These are phyloP conservation scores for Ganoderma lingzhi DNA, from an alignment of 1,284 basidiomycete genomes.

Conservation along the genomic window DNA sequence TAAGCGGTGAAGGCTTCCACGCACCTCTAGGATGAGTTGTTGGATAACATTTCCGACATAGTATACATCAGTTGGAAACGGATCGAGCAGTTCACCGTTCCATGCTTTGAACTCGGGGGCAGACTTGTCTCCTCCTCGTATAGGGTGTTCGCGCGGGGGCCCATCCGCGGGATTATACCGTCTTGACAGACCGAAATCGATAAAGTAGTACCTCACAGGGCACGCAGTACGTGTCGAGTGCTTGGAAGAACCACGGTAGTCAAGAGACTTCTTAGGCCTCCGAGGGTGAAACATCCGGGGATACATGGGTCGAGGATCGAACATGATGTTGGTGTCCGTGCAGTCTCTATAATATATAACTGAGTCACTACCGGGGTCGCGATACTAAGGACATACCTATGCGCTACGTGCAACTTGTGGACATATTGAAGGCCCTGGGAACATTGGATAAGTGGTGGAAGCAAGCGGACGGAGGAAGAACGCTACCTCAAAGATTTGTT, in stretches of 20 bases:
- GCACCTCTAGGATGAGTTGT: too few species aligned
- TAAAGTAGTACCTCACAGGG: constrained; percentile 41
- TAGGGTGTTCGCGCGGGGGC: constrained; percentile 10
- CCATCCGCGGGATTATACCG: constrained; percentile 23
- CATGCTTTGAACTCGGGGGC: constrained; percentile 17
- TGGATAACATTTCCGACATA: constrained; percentile 42
- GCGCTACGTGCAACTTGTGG: too few species aligned
- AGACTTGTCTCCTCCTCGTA: constrained; percentile 20
- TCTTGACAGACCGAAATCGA: constrained; percentile 47
- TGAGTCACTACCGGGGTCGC: too few species aligned
- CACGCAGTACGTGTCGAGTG: constrained; percentile 37
- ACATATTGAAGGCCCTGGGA: too few species aligned
- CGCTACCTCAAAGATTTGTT: constrained; percentile 37
- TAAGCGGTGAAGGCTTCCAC: too few species aligned
- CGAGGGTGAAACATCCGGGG: constrained; percentile 35
- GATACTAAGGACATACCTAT: too few species aligned
- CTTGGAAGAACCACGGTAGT: constrained; percentile 28
- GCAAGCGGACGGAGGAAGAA: too few species aligned
- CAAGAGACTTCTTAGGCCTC: neutral
- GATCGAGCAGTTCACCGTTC: constrained; percentile 31
- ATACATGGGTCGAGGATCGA: neutral
- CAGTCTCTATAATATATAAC: too few species aligned
- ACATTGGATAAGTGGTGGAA: too few species aligned
- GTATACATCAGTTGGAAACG: constrained; percentile 42
- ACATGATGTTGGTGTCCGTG: constrained; percentile 28